Evolutionary conservation across 1,284 basidiomycete species (phyloP), one percentile per base, ranked within the genome.

Genomic region (Papiliotrema laurentii): DNA sequence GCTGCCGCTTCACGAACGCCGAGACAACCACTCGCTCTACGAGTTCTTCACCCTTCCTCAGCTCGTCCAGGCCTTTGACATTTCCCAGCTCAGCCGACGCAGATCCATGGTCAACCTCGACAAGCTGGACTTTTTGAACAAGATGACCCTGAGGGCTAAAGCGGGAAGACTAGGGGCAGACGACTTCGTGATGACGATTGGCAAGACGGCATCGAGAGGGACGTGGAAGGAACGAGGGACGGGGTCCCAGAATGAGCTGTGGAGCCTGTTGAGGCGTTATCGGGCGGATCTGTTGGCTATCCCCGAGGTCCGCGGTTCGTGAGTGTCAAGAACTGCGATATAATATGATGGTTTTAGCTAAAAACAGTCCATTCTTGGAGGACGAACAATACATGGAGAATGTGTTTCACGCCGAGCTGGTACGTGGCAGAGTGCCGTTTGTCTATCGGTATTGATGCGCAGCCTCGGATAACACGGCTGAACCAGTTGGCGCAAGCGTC

Each of bases 401-500:
- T 31, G 68, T 74, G 4, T 65, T 74, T 33, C 70, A 75, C 43
- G 55, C 62, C 5, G 72, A 75, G 42, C 55, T 73, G 35, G 72
- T 73, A 44, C 53, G 71, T 60, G 16, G n/a, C 11, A 10, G 31
- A 25, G 14, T 13, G 24, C n/a, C 19, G 31, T 26, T 2, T n/a
- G 28, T 28, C 18, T 14, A 11, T 42, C 16, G 4, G 25, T 30
- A 24, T 14, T 37, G 41, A 45, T 31, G n/a, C 24, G 10, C 54
- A 89, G 85, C 82, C 86, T 33, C 83, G 89, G 19, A 74, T 86
- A 2, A 78, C 78, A 6, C 84, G 82, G 40, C 66, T 91, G 31
- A 75, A 78, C 36, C 87, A 91, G 51, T 78, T 92, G 39, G 79
- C 85, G 0, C 61, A 64, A 0, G 73, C 83, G 16, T 84, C 82